Evolutionary conservation across 2,329 filamentous ascomycete species (phyloP).

Genomic region (Botryotinia narcissicola): DNA sequence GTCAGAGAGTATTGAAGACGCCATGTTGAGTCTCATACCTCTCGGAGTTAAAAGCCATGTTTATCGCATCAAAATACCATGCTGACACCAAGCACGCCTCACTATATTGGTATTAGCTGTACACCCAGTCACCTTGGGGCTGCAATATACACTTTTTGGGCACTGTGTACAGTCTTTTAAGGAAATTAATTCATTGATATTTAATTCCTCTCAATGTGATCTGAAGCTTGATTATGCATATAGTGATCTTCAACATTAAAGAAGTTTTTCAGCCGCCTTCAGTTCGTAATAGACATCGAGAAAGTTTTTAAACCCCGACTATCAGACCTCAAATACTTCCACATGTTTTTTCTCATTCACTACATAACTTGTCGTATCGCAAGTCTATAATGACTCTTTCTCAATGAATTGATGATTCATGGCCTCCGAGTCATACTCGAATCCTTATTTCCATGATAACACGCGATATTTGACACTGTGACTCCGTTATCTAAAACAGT

Average conservation of each 20-base stretch:
- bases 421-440: background rate
- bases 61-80: background rate
- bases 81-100: background rate
- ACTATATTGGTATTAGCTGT: background rate
- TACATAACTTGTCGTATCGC: background rate
- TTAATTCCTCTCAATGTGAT: background rate
- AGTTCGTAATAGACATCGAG: background rate
- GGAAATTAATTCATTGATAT: background rate
- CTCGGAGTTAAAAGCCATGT: background rate
- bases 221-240: background rate
- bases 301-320: background rate
- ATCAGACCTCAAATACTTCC: background rate
- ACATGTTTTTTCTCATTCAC: background rate
- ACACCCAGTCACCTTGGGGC: background rate
- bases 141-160: background rate
- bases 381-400: background rate
- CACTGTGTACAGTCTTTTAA: background rate
- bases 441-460: too few species aligned
- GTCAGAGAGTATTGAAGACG: background rate
- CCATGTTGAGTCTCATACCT: background rate
- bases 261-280: background rate
- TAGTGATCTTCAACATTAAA: background rate
- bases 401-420: background rate
- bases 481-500: background rate
- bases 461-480: too few species aligned